A percentile compares a stretch with the other conserved stretches of the same genome.
Evolutionary conservation across 441 rosid genomes (phyloP).

Genomic region (California macrophylla): DNA sequence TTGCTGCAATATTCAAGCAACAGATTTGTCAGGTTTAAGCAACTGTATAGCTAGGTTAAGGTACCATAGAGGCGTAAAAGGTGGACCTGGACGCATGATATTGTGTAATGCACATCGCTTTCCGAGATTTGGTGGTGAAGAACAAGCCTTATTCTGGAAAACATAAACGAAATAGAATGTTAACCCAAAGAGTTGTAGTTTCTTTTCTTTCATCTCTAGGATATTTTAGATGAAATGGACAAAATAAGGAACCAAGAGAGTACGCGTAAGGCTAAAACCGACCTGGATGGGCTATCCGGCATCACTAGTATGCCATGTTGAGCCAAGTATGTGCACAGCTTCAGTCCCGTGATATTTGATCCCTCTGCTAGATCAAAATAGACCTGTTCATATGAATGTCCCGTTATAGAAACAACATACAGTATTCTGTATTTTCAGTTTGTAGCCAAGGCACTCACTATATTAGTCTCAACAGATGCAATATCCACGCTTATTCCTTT

Average conservation of each 20-base stretch:
- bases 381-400: constrained; percentile 46
- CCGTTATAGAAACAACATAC: no score
- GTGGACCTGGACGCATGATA: constrained; percentile 74
- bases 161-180: background rate
- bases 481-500: constrained; percentile 56
- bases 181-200: background rate
- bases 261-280: background rate
- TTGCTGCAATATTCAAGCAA: constrained; percentile 32
- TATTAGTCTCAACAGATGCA: constrained; percentile 72
- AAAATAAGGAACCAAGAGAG: background rate
- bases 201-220: no score
- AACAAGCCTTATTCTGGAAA: constrained; percentile 66
- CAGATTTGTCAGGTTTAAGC: no score
- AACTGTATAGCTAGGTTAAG: no score
- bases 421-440: background rate
- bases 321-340: constrained; percentile 53
- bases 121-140: constrained; percentile 77
- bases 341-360: constrained; percentile 40
- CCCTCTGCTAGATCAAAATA: constrained; percentile 44
- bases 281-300: constrained; percentile 54
- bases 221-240: background rate
- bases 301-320: constrained; percentile 56
- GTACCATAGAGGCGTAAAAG: no score
- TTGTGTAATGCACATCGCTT: constrained; percentile 54
- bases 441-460: constrained; percentile 42